Evolutionary conservation across 2,329 filamentous ascomycete genomes (phyloP), one percentile per base, ranked within the genome.

Genomic region (Cercospora sesami): DNA sequence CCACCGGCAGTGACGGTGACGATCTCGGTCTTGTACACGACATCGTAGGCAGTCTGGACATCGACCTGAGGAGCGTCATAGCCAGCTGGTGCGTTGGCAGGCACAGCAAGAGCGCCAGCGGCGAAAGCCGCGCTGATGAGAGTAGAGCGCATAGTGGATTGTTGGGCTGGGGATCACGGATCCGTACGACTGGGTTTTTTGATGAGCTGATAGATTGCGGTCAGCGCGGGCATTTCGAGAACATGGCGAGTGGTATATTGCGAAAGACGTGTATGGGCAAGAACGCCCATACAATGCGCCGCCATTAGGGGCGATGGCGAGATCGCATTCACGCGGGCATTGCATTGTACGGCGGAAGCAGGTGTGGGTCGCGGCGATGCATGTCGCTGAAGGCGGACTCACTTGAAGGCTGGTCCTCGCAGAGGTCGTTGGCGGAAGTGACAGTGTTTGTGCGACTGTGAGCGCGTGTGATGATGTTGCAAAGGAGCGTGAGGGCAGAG

Each of bases 51-150:
- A 55, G 68, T 71, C 45, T 74, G 73, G 51, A 76, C 68, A 55
- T 73, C 74, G 55, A 23, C 55, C 28, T 36, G 55, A 59, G 55
- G 55, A 55, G 72, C 33, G 42, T 33, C 53, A 51, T 64, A 64
- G 48, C 36, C 33, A 21, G 31, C 14, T 30, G 53, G 51, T 16
- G 62, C 62, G 0, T 64, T 3, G 16, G 31, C 77, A 62, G 79
- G 79, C 31, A 76, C 72, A 66, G 79, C 78, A 60, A 80, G 65
- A 57, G 75, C 78, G 65, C 74, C 73, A 64, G 75, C 78, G 65
- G 75, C 79, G 63, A 81, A 74, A 65, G 78, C 78, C 42, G 77
- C 78, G 64, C 77, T 67, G 68, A 77, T 66, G 60, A 80, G 42
- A 48, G 76, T 69, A 65, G 60, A 42, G n/a, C 61, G 53, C 67